Conservation (phyloP, 2,329 filamentous ascomycete genomes). For the Monascus ruber region DNA sequence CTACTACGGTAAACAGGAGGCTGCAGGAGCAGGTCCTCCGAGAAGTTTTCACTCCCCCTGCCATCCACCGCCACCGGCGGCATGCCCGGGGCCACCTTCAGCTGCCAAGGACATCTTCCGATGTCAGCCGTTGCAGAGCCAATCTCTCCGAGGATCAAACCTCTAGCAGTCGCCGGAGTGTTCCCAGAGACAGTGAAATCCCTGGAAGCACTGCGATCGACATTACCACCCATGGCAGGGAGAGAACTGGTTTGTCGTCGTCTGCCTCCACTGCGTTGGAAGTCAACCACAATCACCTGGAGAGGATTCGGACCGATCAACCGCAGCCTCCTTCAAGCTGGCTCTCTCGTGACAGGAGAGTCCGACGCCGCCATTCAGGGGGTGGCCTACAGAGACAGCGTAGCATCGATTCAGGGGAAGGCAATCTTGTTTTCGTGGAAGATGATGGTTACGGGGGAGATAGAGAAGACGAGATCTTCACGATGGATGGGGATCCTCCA, state of each 20-base stretch:
- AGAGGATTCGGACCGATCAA: slow-evolving; percentile 23
- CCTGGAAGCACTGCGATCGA: slow-evolving; percentile 16
- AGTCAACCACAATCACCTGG: slow-evolving; percentile 19
- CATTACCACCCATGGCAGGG: slow-evolving; percentile 13
- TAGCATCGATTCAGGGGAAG: slow-evolving; percentile 57
- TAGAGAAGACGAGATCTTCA: slow-evolving; percentile 58
- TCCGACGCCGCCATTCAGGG: slow-evolving; percentile 68
- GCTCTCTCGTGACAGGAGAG: slow-evolving; percentile 17
- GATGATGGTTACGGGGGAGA: slow-evolving; percentile 78
- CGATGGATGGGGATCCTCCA: slow-evolving; percentile 48
- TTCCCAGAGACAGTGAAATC: slow-evolving; percentile 8
- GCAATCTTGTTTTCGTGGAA: slow-evolving; percentile 82
- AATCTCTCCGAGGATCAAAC: slow-evolving; percentile 26
- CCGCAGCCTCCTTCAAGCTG: slow-evolving; percentile 35
- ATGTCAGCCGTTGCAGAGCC: slow-evolving; percentile 18
- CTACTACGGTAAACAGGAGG: slow-evolving; percentile 79
- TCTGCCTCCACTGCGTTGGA: slow-evolving; percentile 29
- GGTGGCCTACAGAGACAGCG: slow-evolving; percentile 67
- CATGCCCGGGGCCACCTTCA: slow-evolving; percentile 53
- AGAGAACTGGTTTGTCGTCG: slow-evolving; percentile 23
- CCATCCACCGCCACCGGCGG: slow-evolving; percentile 68
- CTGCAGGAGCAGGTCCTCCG: slow-evolving; percentile 85
- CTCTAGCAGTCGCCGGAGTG: slow-evolving; percentile 10
- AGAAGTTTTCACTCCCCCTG: slow-evolving; percentile 77
- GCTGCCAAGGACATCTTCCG: slow-evolving; percentile 41